Percentiles rank a stretch among this genome's conserved stretches.
Conservation (phyloP, 257 asterid genomes). For the Primulina tabacum region DNA sequence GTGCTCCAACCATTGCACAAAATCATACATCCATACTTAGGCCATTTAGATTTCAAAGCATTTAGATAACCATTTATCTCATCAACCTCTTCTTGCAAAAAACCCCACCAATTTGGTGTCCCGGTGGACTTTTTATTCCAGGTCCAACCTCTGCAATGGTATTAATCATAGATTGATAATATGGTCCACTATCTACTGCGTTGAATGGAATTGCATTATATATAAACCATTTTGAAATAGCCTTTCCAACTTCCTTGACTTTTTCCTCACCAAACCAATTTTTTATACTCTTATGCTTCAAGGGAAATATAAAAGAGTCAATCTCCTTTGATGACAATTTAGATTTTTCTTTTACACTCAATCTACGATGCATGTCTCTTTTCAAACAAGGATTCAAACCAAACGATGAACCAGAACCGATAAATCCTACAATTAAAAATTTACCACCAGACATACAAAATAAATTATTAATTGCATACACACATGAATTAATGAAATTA, state of each 20-base stretch:
- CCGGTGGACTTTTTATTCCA: not conserved
- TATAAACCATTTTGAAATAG: not conserved
- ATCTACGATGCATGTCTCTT: too few relatives aligned
- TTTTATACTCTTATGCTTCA: not conserved
- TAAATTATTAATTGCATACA: too few relatives aligned
- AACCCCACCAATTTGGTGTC: not conserved
- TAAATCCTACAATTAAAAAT: too few relatives aligned
- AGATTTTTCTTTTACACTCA: too few relatives aligned
- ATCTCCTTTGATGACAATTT: too few relatives aligned
- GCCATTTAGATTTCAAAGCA: not conserved
- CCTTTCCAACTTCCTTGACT: not conserved
- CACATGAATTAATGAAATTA: too few relatives aligned
- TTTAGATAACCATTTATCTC: not conserved
- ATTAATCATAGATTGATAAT: not conserved
- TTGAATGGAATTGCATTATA: not conserved
- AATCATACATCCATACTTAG: not conserved
- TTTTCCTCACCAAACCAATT: not conserved
- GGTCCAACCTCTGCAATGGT: not conserved
- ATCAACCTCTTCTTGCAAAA: not conserved
- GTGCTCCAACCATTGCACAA: not conserved
- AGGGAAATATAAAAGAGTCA: too few relatives aligned
- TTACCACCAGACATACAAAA: too few relatives aligned
- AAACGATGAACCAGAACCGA: too few relatives aligned
- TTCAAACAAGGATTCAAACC: too few relatives aligned
- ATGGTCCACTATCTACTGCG: not conserved